Evolutionary conservation across 1,139 yeast genomes (phyloP).

Genomic region (Kluyveromyces sp.): DNA sequence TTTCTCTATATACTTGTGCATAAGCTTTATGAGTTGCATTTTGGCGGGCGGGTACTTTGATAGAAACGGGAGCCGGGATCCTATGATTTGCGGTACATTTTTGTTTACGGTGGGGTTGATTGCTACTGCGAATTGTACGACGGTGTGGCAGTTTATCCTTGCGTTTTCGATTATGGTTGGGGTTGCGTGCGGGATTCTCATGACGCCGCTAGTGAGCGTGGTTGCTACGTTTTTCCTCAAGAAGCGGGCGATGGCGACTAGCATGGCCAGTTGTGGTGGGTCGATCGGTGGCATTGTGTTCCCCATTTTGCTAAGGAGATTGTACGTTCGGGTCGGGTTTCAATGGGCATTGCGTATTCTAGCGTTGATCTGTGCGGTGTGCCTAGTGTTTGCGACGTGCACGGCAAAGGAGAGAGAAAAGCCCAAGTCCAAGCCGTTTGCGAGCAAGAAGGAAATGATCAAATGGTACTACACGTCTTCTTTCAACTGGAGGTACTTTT

Average conservation of each 20-base stretch:
- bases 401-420: slow-evolving; percentile 42
- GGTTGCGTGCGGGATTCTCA: slow-evolving; percentile 47
- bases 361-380: slow-evolving; percentile 41
- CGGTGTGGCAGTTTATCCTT: slow-evolving; percentile 48
- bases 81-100: slow-evolving; percentile 39
- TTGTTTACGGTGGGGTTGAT: slow-evolving; percentile 42
- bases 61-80: slow-evolving; percentile 38
- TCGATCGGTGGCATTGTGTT: slow-evolving; percentile 55
- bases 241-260: slow-evolving; percentile 48
- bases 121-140: slow-evolving; percentile 42
- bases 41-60: slow-evolving; percentile 52
- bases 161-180: slow-evolving; percentile 48
- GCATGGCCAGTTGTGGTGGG: slow-evolving; percentile 56
- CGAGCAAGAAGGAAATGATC: slow-evolving; percentile 15
- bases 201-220: slow-evolving; percentile 50
- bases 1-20: slow-evolving; percentile 53
- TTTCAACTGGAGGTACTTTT: slow-evolving; percentile 31
- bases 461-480: slow-evolving; percentile 25
- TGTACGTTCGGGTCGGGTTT: slow-evolving; percentile 48
- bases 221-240: slow-evolving; percentile 52
- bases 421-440: slow-evolving; percentile 20
- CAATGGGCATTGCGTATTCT: slow-evolving; percentile 55
- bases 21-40: slow-evolving; percentile 51
- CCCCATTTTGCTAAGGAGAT: slow-evolving; percentile 49
- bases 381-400: slow-evolving; percentile 35